Conservation (phyloP, 2,329 filamentous ascomycete genomes). For the Emergomyces pasteurianus region DNA sequence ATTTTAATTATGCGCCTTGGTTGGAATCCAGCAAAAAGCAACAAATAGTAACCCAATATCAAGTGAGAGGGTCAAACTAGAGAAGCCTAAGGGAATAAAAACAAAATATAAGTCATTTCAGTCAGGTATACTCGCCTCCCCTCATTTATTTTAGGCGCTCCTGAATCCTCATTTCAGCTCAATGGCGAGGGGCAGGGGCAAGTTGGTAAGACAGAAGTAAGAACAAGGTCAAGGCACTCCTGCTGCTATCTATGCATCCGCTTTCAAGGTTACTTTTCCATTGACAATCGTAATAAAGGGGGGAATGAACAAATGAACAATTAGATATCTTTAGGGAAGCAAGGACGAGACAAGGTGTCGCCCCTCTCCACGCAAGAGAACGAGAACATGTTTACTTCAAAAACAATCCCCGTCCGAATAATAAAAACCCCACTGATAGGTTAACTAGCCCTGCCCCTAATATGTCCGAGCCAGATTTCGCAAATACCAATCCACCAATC, state of each 20-base stretch:
- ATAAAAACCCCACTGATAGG: not conserved
- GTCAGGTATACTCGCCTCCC: no score
- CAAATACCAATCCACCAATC: conserved; percentile 97
- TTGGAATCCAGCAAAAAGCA: not conserved
- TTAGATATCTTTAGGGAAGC: not conserved
- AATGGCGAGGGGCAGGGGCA: not conserved
- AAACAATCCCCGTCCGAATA: not conserved
- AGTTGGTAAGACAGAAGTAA: not conserved
- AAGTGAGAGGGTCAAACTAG: not conserved
- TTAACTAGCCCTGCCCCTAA: conserved; percentile 36
- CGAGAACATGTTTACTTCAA: not conserved
- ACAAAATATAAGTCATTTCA: not conserved
- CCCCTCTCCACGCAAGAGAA: not conserved
- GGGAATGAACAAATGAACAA: no score
- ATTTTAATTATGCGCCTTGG: not conserved
- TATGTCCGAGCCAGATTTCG: conserved; percentile 93
- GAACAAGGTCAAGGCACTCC: not conserved
- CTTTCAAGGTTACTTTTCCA: not conserved
- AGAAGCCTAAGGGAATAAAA: not conserved
- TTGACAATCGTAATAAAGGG: not conserved
- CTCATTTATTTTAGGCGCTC: not conserved
- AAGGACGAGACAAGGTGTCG: not conserved
- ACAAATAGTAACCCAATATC: not conserved
- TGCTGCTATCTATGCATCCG: not conserved
- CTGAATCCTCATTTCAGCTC: not conserved